Percentiles rank a stretch among this genome's conserved stretches.
These are phyloP conservation scores for Bisporella sp. DNA, from an alignment of 2,329 filamentous ascomycete genomes.

Conservation along the genomic window DNA sequence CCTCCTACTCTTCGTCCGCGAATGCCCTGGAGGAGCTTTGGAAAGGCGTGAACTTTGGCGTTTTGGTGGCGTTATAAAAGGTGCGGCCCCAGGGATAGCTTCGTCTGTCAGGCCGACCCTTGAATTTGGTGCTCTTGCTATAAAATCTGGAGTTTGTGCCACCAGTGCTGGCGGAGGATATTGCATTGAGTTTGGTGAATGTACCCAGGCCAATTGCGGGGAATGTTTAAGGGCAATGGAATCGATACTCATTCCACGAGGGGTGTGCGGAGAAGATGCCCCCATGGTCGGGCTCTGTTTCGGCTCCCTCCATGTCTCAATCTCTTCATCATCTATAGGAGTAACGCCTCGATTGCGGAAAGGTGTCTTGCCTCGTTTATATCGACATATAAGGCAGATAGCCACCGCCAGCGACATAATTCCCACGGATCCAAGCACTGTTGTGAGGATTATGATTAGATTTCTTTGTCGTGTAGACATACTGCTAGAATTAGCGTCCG, in stretches of 20 bases:
- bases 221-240: conserved; percentile 10
- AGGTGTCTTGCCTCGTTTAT: conserved; percentile 24
- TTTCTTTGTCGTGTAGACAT: conserved; percentile 5
- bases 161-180: conserved; percentile 23
- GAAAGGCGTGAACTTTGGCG: conserved; percentile 46
- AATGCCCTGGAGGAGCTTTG: conserved; percentile 32
- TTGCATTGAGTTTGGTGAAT: conserved; percentile 18
- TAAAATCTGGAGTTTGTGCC: conserved; percentile 35
- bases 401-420: conserved; percentile 14
- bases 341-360: conserved; percentile 49
- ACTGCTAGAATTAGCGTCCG: not conserved
- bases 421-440: conserved; percentile 21
- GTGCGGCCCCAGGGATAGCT: conserved; percentile 50
- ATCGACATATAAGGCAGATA: conserved; percentile 17
- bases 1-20: conserved; percentile 22
- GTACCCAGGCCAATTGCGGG: conserved; percentile 22
- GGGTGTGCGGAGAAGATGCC: not conserved
- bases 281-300: conserved; percentile 7
- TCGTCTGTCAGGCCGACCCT: conserved; percentile 56
- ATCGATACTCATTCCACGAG: conserved; percentile 7
- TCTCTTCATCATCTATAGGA: conserved; percentile 59
- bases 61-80: conserved; percentile 45
- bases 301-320: conserved; percentile 47
- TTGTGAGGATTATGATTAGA: conserved; percentile 20
- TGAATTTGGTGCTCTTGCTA: conserved; percentile 56